A percentile compares a stretch with the other conserved stretches of the same genome.
phyloP scores from a whole-genome alignment of 805 yeast species.

The Metschnikowia hibisci region DNA sequence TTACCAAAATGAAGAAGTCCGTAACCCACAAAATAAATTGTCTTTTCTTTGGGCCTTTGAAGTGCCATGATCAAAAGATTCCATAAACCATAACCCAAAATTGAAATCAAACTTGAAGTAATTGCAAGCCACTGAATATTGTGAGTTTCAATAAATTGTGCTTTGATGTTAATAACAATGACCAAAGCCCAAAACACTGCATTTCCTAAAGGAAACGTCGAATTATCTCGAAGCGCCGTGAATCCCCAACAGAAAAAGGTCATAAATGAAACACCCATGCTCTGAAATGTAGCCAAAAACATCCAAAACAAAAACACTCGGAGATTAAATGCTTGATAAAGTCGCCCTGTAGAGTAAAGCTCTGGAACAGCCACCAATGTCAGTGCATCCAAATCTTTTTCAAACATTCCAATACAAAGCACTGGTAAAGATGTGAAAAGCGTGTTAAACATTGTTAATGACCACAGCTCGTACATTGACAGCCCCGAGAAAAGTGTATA shows the following conservation, averaged over 20 bases:
- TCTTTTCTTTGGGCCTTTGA: conserved; percentile 48
- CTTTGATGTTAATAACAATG: conserved; percentile 68
- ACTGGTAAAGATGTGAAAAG: conserved; percentile 92
- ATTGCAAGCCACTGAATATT: conserved; percentile 63
- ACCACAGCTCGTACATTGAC: conserved; percentile 92
- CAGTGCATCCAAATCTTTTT: conserved; percentile 82
- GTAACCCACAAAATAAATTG: conserved; percentile 66
- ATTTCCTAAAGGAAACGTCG: conserved; percentile 79
- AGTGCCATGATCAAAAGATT: conserved; percentile 68
- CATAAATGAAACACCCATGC: conserved; percentile 66
- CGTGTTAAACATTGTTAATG: conserved; percentile 95
- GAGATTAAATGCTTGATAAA: conserved; percentile 70
- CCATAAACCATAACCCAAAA: conserved; percentile 86
- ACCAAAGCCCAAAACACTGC: conserved; percentile 70
- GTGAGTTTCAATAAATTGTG: conserved; percentile 79
- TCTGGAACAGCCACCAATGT: conserved; percentile 92
- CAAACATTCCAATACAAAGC: conserved; percentile 90
- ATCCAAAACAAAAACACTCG: conserved; percentile 74
- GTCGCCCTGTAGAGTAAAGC: conserved; percentile 72
- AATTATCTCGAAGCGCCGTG: conserved; percentile 62
- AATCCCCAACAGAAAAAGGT: conserved; percentile 70
- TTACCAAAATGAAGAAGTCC: conserved; percentile 75
- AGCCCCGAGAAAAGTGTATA: conserved; percentile 88
- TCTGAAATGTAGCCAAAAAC: conserved; percentile 66
- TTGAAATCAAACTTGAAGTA: conserved; percentile 64